Conservation (phyloP, 495 filamentous ascomycete species). For the Letharia columbiana region DNA sequence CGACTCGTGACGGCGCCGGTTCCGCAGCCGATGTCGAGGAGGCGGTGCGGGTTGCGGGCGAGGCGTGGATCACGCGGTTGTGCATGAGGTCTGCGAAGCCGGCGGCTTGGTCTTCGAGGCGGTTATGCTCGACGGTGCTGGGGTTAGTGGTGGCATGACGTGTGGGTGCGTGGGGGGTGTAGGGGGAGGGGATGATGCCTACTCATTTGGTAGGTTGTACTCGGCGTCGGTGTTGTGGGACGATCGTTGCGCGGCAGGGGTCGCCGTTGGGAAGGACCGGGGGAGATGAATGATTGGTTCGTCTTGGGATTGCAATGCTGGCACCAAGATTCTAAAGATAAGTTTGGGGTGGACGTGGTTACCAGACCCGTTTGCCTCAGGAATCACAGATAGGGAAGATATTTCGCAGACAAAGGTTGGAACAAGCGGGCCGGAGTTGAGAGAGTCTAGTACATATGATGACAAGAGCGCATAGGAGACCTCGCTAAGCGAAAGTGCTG, state of each 20-base stretch:
- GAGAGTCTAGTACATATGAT: too few relatives aligned
- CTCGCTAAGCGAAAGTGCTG: too few relatives aligned
- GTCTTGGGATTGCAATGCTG: neutral
- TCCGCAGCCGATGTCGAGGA: conserved; percentile 4
- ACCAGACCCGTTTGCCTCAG: too few relatives aligned
- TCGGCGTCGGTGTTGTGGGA: neutral
- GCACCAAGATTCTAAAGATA: neutral
- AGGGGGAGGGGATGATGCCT: neutral
- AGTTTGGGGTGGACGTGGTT: neutral
- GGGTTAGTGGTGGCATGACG: neutral
- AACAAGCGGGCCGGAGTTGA: too few relatives aligned
- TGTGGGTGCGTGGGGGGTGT: too few relatives aligned
- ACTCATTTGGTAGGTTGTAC: conserved; percentile 1
- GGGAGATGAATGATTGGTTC: neutral
- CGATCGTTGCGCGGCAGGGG: neutral
- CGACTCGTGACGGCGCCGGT: conserved; percentile 2
- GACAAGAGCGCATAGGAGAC: too few relatives aligned
- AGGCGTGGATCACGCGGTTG: neutral
- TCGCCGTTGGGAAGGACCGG: neutral
- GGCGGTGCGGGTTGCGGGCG: neutral
- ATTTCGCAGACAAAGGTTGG: too few relatives aligned
- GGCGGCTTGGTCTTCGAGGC: conserved; percentile 2
- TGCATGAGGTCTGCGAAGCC: neutral
- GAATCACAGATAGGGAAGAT: too few relatives aligned
- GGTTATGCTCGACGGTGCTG: neutral